Conservation (phyloP, 1,284 basidiomycete species). For the Coniophora puteana region DNA sequence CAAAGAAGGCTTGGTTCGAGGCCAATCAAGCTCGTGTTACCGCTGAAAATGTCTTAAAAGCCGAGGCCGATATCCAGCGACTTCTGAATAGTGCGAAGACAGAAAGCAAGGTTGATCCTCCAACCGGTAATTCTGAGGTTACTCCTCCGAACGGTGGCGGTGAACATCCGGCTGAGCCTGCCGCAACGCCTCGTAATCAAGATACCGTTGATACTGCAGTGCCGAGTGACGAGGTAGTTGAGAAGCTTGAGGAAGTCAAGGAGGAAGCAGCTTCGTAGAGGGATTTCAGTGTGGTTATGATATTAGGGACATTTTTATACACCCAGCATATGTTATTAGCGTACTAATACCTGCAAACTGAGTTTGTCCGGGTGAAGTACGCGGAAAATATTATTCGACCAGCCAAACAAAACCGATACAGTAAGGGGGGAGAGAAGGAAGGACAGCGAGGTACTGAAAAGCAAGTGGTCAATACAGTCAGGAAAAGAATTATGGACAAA, state of each 20-base stretch:
- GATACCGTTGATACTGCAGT: conserved; percentile 26
- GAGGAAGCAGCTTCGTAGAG: conserved; percentile 32
- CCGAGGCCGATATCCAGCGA: conserved; percentile 75
- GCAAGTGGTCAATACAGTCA: conserved; percentile 29
- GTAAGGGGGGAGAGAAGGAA: conserved; percentile 21
- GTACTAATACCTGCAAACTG: conserved; percentile 15
- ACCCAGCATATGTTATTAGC: conserved; percentile 12
- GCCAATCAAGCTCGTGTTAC: conserved; percentile 70
- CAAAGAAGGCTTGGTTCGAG: conserved; percentile 94
- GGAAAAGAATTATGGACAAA: conserved; percentile 34
- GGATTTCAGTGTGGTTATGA: conserved; percentile 10
- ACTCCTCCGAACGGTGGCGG: conserved; percentile 40
- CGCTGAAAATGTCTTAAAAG: conserved; percentile 72
- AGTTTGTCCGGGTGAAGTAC: conserved; percentile 11
- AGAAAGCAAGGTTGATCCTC: conserved; percentile 40
- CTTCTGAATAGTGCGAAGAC: conserved; percentile 46
- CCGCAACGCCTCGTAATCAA: conserved; percentile 36
- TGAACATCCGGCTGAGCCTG: conserved; percentile 47
- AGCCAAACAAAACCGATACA: conserved; percentile 22
- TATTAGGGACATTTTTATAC: conserved; percentile 9
- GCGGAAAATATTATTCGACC: conserved; percentile 28
- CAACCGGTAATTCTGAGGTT: conserved; percentile 11
- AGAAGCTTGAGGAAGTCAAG: conserved; percentile 45
- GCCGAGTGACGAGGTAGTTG: conserved; percentile 41
- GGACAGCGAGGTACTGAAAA: conserved; percentile 23